Evolutionary conservation across 345 rosid genomes (phyloP), one percentile per base, ranked within the genome.

Genomic region (Hibiscus syriacus): DNA sequence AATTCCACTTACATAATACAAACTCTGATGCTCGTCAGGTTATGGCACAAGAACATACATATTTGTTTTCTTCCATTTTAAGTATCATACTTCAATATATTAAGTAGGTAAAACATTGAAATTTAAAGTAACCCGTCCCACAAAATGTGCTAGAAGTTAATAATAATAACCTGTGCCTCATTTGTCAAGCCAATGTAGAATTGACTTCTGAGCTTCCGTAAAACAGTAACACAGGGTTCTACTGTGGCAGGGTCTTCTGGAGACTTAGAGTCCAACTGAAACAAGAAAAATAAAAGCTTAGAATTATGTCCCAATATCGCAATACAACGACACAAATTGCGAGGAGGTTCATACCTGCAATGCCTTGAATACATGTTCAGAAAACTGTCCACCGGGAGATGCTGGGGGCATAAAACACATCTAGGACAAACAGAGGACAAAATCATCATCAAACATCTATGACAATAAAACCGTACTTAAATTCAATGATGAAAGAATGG

Each of bases 141-240:
- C 36, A 43, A 43, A 29, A 63, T 14, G 20, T 8, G 9, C 3
- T 7, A 26, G 23, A 43, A 43, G 54, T 63, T 63, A 60, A 66
- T 66, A 68, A 71, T 27, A 59, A 79, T 70, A 43, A 94, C 99
- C 99, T 94, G 98, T 72, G 76, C 78, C 54, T 89, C 89, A 60
- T 78, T 39, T 52, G 72, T 69, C 81, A 91, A 73, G 23, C 74
- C 76, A 64, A 55, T 48, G 77, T 81, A 89, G 58, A 80, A 75
- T 70, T 72, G 80, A 77, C 55, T 75, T 73, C 69, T 85, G 72
- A 91, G 70, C 64, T 86, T 87, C 73, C 77, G 83, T 80, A 94
- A 74, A 70, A 89, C 88, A 50, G 86, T 74, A 20, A 86, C 66
- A 67, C 90, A 86, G 54, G 97, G 97, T 59, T 81, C 79, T 58